phyloP scores from a whole-genome alignment of 2,329 filamentous ascomycete genomes.

The Phaeophleospora eucalypticola region DNA sequence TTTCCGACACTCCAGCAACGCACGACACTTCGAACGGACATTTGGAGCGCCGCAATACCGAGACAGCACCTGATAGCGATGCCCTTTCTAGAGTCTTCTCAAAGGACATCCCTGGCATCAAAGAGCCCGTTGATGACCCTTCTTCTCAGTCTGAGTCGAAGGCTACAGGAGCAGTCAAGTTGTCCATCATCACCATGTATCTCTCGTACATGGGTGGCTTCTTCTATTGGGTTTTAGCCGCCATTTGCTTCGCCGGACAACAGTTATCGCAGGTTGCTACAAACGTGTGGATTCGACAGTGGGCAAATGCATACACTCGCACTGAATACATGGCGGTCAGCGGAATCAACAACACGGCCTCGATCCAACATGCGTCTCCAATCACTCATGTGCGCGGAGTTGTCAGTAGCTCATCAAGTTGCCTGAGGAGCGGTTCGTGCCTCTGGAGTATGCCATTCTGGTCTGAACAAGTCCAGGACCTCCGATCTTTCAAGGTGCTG shows the following conservation, averaged over 20 bases:
- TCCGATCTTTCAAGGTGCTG: conserved; percentile 18
- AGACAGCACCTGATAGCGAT: conserved; percentile 38
- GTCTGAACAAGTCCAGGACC: conserved; percentile 16
- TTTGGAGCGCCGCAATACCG: conserved; percentile 25
- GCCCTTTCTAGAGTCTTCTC: conserved; percentile 46
- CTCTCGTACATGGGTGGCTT: conserved; percentile 87
- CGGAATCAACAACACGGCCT: conserved; percentile 19
- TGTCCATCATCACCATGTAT: conserved; percentile 81
- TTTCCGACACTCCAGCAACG: conserved; percentile 1
- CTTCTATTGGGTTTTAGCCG: conserved; percentile 85
- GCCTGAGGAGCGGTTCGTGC: conserved; percentile 49
- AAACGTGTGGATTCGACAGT: conserved; percentile 90
- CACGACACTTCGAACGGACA: conserved; percentile 48
- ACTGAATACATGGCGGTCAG: conserved; percentile 35
- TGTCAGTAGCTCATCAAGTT: conserved; percentile 43
- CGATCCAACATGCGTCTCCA: conserved; percentile 17
- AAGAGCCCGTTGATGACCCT: conserved; percentile 34
- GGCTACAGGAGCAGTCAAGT: conserved; percentile 80
- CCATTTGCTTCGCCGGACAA: conserved; percentile 71
- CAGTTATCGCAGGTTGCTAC: conserved; percentile 83
- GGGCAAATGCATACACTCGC: conserved; percentile 80
- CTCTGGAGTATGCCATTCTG: conserved; percentile 41
- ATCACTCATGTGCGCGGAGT: conserved; percentile 42
- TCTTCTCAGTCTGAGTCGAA: conserved; percentile 68
- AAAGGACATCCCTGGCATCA: conserved; percentile 36